phyloP scores from a whole-genome alignment of 2,329 filamentous ascomycete genomes.

The Alternaria solani region DNA sequence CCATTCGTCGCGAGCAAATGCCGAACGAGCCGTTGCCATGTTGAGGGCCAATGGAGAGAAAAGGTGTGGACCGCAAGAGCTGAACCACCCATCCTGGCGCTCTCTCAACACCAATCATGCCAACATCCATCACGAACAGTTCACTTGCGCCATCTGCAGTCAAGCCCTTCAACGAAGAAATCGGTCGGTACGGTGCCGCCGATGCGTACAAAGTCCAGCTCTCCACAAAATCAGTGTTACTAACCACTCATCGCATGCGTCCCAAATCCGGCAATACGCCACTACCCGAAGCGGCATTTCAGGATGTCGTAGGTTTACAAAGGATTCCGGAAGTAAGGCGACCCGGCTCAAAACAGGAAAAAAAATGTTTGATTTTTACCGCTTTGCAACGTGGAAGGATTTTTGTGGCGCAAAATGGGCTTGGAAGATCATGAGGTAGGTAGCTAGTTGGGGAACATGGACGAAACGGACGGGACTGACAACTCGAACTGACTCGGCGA shows the following conservation, averaged over 20 bases:
- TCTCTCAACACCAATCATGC: not conserved
- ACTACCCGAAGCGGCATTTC: not conserved
- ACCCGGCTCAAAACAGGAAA: slow-evolving; percentile 1
- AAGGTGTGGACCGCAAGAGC: slow-evolving; percentile 1
- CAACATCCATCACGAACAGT: not conserved
- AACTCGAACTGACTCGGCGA: not conserved
- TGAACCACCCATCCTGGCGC: not conserved
- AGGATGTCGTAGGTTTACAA: not conserved
- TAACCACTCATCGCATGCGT: not conserved
- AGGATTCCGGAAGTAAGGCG: slow-evolving; percentile 4
- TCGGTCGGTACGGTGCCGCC: not conserved
- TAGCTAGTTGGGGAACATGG: not conserved
- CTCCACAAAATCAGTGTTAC: not conserved
- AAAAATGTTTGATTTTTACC: slow-evolving; percentile 4
- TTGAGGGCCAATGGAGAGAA: not conserved
- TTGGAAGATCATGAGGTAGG: not conserved
- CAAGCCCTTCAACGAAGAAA: not conserved
- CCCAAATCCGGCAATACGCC: not conserved
- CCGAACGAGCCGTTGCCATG: not conserved
- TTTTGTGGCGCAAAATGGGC: not conserved
- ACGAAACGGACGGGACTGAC: not conserved
- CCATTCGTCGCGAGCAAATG: not conserved
- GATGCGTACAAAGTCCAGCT: not conserved
- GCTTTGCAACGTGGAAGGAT: slow-evolving; percentile 2
- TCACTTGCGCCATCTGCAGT: not conserved